phyloP scores from a whole-genome alignment of 352 stramenopile genomes.

The Hyaloperonospora arabidopsidis region DNA sequence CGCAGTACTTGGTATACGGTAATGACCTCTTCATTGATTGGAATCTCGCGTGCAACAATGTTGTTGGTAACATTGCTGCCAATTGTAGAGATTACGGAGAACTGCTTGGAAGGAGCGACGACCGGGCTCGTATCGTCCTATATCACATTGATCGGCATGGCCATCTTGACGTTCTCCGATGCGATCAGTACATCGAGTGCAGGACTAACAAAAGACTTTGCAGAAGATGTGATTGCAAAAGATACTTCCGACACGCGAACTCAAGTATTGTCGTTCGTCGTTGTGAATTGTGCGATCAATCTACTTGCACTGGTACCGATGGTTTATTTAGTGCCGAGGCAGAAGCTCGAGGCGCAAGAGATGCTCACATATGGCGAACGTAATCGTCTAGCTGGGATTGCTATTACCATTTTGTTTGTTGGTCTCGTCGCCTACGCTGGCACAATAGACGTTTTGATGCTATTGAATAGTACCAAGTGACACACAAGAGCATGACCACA shows the following conservation, averaged over 20 bases:
- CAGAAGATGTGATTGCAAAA: constrained; percentile 20
- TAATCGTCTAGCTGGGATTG: constrained; percentile 34
- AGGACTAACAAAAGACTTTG: constrained; percentile 35
- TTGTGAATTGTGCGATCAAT: constrained; percentile 47
- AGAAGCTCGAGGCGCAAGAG: constrained; percentile 58
- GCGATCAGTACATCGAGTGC: constrained; percentile 43
- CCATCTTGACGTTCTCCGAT: constrained; percentile 51
- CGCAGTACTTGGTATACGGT: constrained; percentile 46
- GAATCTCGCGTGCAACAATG: constrained; percentile 32
- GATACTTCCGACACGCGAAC: constrained; percentile 30
- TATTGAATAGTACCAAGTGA: constrained; percentile 31
- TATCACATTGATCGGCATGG: constrained; percentile 52
- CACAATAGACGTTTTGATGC: constrained; percentile 35
- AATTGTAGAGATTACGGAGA: constrained; percentile 69
- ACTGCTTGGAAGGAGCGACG: constrained; percentile 60
- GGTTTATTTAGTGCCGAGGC: constrained; percentile 55
- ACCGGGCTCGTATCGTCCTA: constrained; percentile 57
- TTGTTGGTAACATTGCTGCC: constrained; percentile 51
- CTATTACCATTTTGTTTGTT: constrained; percentile 34
- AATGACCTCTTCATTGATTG: constrained; percentile 33
- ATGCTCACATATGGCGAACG: constrained; percentile 49
- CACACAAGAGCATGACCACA: neutral
- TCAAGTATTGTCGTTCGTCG: constrained; percentile 33
- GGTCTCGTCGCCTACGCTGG: constrained; percentile 36
- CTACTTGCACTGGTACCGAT: constrained; percentile 45